phyloP scores from a whole-genome alignment of 2,329 filamentous ascomycete species.

The Aspergillus costaricaensis region DNA sequence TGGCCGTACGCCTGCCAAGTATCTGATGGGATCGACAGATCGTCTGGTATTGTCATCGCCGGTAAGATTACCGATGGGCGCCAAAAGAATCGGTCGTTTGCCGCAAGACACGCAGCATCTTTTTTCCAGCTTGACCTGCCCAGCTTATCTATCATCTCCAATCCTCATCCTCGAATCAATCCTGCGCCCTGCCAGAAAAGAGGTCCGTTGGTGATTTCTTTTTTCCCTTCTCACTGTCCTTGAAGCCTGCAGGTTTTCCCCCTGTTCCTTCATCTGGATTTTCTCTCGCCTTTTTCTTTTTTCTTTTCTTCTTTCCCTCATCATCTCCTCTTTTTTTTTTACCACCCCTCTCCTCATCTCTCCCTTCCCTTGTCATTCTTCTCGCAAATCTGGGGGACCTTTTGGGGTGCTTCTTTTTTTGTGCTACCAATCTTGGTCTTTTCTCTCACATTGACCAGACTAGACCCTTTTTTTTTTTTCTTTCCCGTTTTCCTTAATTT shows the following conservation, averaged over 20 bases:
- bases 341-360: neutral
- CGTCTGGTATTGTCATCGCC: conserved; percentile 22
- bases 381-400: neutral
- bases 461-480: conserved; percentile 16
- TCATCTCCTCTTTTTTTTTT: conserved; percentile 16
- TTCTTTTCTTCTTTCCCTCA: conserved; percentile 14
- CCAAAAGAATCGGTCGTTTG: conserved; percentile 4
- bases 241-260: neutral
- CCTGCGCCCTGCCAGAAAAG: neutral
- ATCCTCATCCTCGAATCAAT: conserved; percentile 3
- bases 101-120: conserved; percentile 26
- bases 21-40: conserved; percentile 20
- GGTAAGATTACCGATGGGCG: conserved; percentile 8
- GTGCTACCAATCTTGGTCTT: conserved; percentile 6
- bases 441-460: conserved; percentile 6
- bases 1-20: conserved; percentile 18
- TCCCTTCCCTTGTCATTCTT: conserved; percentile 1
- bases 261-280: conserved; percentile 7
- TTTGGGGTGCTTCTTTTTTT: conserved; percentile 8
- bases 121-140: conserved; percentile 24
- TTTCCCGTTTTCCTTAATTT: conserved; percentile 19
- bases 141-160: conserved; percentile 21
- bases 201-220: neutral
- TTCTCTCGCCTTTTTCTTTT: conserved; percentile 1
- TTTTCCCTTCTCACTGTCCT: conserved; percentile 8